phyloP scores from a whole-genome alignment of 768 basidiomycete species.

The Daedalea quercina region DNA sequence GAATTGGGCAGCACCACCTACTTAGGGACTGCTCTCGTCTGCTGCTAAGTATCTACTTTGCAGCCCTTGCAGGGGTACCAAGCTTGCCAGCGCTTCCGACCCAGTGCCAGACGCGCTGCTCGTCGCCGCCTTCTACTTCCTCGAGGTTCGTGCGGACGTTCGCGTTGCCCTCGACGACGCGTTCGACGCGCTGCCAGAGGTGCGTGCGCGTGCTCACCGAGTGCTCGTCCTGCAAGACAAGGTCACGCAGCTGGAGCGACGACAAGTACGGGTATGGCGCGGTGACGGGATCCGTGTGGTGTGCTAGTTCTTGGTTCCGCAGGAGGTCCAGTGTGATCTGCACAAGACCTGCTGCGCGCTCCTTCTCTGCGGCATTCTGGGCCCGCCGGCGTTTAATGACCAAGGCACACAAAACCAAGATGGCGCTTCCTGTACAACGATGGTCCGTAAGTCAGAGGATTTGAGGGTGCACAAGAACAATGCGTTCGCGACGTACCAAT shows the following conservation, averaged over 20 bases:
- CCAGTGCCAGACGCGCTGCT: constrained; percentile 90
- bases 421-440: constrained; percentile 13
- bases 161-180: constrained; percentile 82
- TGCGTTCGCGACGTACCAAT: constrained; percentile 41
- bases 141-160: constrained; percentile 84
- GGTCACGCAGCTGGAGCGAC: constrained; percentile 82
- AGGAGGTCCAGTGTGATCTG: constrained; percentile 75
- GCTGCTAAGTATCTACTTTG: not conserved
- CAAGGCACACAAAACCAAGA: constrained; percentile 14
- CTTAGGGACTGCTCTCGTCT: constrained; percentile 2
- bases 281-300: constrained; percentile 76
- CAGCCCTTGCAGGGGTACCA: constrained; percentile 9
- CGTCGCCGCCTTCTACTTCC: constrained; percentile 81
- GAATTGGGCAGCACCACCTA: too few relatives aligned
- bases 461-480: not conserved
- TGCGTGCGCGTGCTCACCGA: constrained; percentile 57
- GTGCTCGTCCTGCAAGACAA: constrained; percentile 76
- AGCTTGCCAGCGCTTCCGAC: constrained; percentile 44
- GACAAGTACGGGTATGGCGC: constrained; percentile 73
- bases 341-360: constrained; percentile 66
- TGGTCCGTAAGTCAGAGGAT: constrained; percentile 1
- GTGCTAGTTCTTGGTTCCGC: constrained; percentile 74
- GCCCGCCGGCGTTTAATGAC: constrained; percentile 35
- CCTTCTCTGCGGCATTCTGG: constrained; percentile 49
- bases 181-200: constrained; percentile 80